Evolutionary conservation across 2,329 filamentous ascomycete genomes (phyloP).

Genomic region (Microdochium nivale): DNA sequence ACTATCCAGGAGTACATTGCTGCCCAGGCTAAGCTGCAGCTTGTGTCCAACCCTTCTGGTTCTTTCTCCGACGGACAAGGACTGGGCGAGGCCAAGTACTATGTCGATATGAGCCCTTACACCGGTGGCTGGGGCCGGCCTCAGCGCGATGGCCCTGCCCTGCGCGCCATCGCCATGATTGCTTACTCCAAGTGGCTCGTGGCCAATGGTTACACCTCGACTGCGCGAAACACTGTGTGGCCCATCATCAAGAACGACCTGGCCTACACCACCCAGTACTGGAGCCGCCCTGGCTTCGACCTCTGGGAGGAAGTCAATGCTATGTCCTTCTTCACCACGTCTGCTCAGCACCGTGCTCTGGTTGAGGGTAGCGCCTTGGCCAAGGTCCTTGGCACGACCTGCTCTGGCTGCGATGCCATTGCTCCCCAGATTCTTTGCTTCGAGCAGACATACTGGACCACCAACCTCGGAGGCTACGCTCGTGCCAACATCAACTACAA

Average conservation of each 20-base stretch:
- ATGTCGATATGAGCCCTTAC: conserved; percentile 54
- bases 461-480: conserved; percentile 44
- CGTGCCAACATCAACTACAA: conserved; percentile 60
- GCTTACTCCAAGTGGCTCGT: conserved; percentile 66
- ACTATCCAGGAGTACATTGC: conserved; percentile 61
- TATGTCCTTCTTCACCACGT: conserved; percentile 71
- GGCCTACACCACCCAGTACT: conserved; percentile 65
- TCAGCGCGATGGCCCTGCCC: conserved; percentile 70
- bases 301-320: conserved; percentile 77
- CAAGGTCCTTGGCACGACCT: conserved; percentile 49
- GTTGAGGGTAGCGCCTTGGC: conserved; percentile 62
- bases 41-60: conserved; percentile 62
- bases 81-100: conserved; percentile 67
- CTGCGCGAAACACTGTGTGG: conserved; percentile 53
- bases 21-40: conserved; percentile 58
- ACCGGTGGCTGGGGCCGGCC: conserved; percentile 68
- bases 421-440: conserved; percentile 68
- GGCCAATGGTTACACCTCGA: conserved; percentile 51
- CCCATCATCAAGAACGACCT: conserved; percentile 71
- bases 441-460: conserved; percentile 65
- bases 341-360: conserved; percentile 60
- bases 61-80: conserved; percentile 39
- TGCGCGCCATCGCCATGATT: conserved; percentile 66
- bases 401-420: conserved; percentile 50
- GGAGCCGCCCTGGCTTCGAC: conserved; percentile 60